Evolutionary conservation across 352 stramenopile genomes (phyloP).

Genomic region (Phytophthora uliginosa): DNA sequence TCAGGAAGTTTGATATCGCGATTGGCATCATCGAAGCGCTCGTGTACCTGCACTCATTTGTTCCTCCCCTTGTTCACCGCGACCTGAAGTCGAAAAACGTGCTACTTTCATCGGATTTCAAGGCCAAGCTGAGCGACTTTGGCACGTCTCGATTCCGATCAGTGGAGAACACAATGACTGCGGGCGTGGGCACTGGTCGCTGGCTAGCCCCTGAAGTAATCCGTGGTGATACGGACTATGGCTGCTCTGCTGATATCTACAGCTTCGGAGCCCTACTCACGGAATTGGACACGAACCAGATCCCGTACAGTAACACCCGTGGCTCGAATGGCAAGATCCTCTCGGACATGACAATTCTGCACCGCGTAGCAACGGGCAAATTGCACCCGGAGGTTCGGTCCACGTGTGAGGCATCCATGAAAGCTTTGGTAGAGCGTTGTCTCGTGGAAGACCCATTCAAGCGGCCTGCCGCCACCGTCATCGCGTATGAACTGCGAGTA

Average conservation of each 20-base stretch:
- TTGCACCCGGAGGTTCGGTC: conserved; percentile 30
- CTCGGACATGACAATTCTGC: conserved; percentile 62
- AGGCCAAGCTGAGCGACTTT: conserved; percentile 44
- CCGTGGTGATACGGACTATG: conserved; percentile 53
- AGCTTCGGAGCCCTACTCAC: conserved; percentile 56
- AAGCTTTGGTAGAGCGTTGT: conserved; percentile 25
- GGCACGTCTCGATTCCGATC: conserved; percentile 37
- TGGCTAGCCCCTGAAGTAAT: conserved; percentile 70
- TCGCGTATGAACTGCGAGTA: conserved; percentile 35
- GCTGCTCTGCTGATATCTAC: conserved; percentile 65
- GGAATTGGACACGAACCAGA: conserved; percentile 59
- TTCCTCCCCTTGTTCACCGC: conserved; percentile 53
- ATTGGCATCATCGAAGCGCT: conserved; percentile 50
- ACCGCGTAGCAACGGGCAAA: conserved; percentile 52
- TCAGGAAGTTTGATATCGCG: conserved; percentile 43
- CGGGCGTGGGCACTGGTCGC: conserved; percentile 59
- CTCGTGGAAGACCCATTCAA: conserved; percentile 23
- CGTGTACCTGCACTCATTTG: conserved; percentile 50
- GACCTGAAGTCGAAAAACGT: conserved; percentile 72
- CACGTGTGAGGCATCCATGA: conserved; percentile 19
- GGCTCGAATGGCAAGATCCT: conserved; percentile 49
- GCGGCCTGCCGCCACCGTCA: conserved; percentile 23
- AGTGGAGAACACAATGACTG: conserved; percentile 46
- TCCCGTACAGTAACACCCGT: conserved; percentile 47
- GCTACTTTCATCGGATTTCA: conserved; percentile 38